Evolutionary conservation across 2,329 filamentous ascomycete genomes (phyloP).

Genomic region (Curvularia spicifera): DNA sequence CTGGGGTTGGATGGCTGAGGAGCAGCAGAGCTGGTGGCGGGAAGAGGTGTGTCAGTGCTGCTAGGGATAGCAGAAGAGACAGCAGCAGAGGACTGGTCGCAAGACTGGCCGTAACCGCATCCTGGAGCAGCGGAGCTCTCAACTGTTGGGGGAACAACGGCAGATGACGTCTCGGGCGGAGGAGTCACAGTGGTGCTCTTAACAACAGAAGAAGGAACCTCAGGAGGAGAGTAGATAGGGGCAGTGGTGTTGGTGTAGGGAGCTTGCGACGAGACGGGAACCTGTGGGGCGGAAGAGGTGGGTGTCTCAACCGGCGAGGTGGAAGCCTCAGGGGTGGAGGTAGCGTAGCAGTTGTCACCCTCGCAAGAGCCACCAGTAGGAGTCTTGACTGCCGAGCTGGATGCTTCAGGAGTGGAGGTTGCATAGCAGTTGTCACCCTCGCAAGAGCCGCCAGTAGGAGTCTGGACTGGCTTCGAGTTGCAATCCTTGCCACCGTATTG

Average conservation of each 20-base stretch:
- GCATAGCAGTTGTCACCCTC: background rate
- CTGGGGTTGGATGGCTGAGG: constrained; percentile 31
- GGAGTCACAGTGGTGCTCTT: constrained; percentile 18
- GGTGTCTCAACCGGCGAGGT: background rate
- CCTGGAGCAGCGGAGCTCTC: constrained; percentile 14
- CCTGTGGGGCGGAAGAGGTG: background rate
- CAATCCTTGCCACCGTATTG: constrained; percentile 8
- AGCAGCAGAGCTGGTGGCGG: constrained; percentile 21
- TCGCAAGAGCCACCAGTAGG: background rate
- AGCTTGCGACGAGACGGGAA: constrained; percentile 12
- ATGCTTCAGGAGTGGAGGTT: background rate
- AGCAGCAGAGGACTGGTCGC: constrained; percentile 20
- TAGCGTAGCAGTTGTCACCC: background rate
- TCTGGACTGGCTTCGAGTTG: background rate
- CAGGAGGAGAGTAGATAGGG: constrained; percentile 20
- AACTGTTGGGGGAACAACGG: constrained; percentile 10
- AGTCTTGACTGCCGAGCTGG: background rate
- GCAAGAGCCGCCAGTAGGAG: background rate
- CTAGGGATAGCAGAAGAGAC: constrained; percentile 3
- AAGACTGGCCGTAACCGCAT: constrained; percentile 25
- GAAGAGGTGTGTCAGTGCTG: constrained; percentile 9
- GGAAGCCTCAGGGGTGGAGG: background rate
- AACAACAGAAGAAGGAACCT: constrained; percentile 12
- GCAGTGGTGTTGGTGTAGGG: constrained; percentile 29
- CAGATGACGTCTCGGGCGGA: constrained; percentile 12